phyloP scores from a whole-genome alignment of 176 grass and related monocot species.

The Oryza australiensis region DNA sequence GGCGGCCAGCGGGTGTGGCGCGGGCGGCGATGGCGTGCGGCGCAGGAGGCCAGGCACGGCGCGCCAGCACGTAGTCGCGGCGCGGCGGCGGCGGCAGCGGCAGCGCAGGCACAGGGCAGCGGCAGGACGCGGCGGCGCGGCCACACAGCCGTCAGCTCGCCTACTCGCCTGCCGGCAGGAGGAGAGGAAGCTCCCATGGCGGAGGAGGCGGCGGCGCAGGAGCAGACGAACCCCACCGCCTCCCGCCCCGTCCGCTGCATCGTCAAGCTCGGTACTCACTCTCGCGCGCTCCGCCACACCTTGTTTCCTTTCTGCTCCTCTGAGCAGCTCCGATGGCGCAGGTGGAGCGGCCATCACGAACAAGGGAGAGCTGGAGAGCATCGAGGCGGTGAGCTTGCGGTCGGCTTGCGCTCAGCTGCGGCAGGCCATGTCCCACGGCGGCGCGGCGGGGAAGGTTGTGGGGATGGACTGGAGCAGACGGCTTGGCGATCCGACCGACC shows the following conservation, averaged over 20 bases:
- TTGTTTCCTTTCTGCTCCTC: not conserved
- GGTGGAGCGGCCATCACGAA: conserved; percentile 96
- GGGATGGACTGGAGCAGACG: conserved; percentile 87
- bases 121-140: no score
- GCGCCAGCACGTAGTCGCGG: no score
- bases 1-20: no score
- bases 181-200: conserved; percentile 42
- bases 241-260: conserved; percentile 57
- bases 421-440: conserved; percentile 62
- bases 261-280: conserved; percentile 69
- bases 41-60: no score
- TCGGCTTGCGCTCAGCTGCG: conserved; percentile 77
- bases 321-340: conserved; percentile 27
- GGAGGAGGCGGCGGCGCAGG: not conserved
- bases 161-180: no score
- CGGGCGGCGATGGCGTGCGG: no score
- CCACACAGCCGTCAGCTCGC: no score
- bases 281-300: not conserved
- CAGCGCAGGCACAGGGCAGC: no score
- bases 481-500: conserved; percentile 43
- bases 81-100: no score
- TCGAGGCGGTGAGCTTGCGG: conserved; percentile 53
- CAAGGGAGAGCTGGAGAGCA: conserved; percentile 87
- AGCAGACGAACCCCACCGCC: not conserved
- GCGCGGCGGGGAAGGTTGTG: conserved; percentile 32